A percentile compares a stretch with the other conserved stretches of the same genome.
Conservation (phyloP, 257 asterid genomes). For the Petunia secreta region DNA sequence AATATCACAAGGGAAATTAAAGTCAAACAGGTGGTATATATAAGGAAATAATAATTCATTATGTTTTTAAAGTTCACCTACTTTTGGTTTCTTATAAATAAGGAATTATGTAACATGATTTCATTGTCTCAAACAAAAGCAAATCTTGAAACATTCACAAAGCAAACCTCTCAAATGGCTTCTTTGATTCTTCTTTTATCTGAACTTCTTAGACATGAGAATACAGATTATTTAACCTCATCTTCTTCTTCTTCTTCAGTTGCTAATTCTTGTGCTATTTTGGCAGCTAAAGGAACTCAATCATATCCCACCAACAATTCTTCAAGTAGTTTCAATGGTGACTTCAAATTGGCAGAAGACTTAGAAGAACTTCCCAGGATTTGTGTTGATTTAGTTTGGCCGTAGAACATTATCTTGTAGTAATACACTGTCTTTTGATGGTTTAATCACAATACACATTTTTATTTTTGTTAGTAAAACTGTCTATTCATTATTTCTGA, state of each 20-base stretch:
- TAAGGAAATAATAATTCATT: neutral
- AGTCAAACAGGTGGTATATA: neutral
- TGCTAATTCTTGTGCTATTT: slow-evolving; percentile 8
- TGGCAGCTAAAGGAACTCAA: neutral
- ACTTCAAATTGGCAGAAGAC: slow-evolving; percentile 19
- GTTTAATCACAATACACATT: too few species aligned
- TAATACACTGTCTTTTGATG: neutral
- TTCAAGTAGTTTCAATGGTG: slow-evolving; percentile 1
- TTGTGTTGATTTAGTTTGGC: slow-evolving; percentile 41
- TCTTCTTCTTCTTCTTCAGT: slow-evolving; percentile 11
- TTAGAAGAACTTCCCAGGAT: slow-evolving; percentile 35
- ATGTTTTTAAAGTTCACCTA: slow-evolving; percentile 5
- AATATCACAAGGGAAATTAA: neutral
- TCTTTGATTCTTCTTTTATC: slow-evolving; percentile 63
- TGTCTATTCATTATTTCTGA: too few species aligned
- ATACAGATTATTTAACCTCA: slow-evolving; percentile 40
- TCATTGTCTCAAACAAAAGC: neutral
- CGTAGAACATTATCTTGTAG: slow-evolving; percentile 17
- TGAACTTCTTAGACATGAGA: slow-evolving; percentile 56
- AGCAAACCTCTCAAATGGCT: slow-evolving; percentile 44
- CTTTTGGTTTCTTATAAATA: slow-evolving; percentile 19
- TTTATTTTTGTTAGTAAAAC: too few species aligned
- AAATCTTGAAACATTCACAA: neutral
- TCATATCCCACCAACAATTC: slow-evolving; percentile 15
- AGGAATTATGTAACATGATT: neutral